Evolutionary conservation across 202 grass and related monocot species (phyloP).

Genomic region (Carex sylvatica): DNA sequence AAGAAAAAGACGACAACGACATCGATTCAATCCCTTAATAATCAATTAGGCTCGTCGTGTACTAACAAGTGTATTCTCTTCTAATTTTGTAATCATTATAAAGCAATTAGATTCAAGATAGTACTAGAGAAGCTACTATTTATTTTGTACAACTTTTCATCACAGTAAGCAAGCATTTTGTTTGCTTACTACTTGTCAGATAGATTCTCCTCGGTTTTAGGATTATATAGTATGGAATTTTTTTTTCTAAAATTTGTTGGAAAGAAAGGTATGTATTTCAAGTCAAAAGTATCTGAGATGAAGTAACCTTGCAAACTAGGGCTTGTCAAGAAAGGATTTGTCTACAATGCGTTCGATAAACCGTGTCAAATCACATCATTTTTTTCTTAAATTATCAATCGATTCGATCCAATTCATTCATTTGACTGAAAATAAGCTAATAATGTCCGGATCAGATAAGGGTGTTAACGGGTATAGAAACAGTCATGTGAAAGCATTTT

Average conservation of each 20-base stretch:
- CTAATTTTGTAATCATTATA: neutral
- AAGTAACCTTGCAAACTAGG: neutral
- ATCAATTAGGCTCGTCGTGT: neutral
- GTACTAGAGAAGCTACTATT: neutral
- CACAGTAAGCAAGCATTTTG: neutral
- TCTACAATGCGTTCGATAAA: too few relatives aligned
- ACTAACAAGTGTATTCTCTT: neutral
- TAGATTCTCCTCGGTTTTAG: neutral
- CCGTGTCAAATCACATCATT: too few relatives aligned
- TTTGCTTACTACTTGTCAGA: neutral
- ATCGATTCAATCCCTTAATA: conserved; percentile 24
- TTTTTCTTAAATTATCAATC: too few relatives aligned
- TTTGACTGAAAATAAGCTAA: too few relatives aligned
- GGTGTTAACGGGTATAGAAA: too few relatives aligned
- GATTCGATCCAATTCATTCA: too few relatives aligned
- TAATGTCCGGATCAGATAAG: too few relatives aligned
- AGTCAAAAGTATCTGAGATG: neutral
- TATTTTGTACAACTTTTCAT: neutral
- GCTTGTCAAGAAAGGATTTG: too few relatives aligned
- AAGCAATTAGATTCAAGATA: neutral
- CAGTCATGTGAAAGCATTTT: too few relatives aligned
- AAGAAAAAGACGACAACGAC: conserved; percentile 27
- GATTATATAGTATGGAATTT: neutral
- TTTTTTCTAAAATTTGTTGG: neutral
- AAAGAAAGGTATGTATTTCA: neutral